Evolutionary conservation across 208 protist species (phyloP).

Genomic region (Leishmania martiniquensis): DNA sequence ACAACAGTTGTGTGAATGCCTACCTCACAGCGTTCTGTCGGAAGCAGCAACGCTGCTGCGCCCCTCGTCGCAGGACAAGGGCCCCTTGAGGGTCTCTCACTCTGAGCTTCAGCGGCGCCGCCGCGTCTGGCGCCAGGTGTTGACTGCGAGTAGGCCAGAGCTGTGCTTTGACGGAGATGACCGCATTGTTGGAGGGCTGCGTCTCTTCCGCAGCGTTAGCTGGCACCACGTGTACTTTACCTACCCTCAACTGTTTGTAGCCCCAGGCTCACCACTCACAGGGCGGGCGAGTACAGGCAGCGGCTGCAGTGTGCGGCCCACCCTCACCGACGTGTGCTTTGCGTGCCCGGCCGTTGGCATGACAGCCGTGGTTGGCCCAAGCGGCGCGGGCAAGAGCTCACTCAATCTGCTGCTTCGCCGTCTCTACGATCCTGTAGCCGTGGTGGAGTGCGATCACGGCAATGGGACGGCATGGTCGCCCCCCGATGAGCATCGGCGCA

Average conservation of each 20-base stretch:
- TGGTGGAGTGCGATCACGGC: constrained; percentile 2
- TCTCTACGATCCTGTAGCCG: constrained; percentile 66
- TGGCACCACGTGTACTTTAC: constrained; percentile 68
- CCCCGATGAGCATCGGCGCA: not conserved
- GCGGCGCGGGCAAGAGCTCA: constrained; percentile 86
- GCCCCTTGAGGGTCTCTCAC: not conserved
- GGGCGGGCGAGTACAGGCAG: not conserved
- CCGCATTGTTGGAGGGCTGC: constrained; percentile 53
- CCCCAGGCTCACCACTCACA: not conserved
- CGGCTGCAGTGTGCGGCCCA: constrained; percentile 8
- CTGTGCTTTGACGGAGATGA: constrained; percentile 45
- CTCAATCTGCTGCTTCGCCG: constrained; percentile 66
- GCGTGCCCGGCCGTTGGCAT: constrained; percentile 40
- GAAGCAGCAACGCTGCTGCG: not conserved
- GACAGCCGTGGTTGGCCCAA: constrained; percentile 72
- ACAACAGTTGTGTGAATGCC: constrained; percentile 39
- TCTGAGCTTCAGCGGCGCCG: constrained; percentile 21
- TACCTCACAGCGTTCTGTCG: constrained; percentile 24
- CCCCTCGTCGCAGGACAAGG: not conserved
- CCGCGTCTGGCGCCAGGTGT: constrained; percentile 19
- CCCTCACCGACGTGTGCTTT: constrained; percentile 27
- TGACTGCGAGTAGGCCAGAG: constrained; percentile 4
- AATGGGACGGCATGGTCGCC: not conserved
- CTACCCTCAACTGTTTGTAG: constrained; percentile 55
- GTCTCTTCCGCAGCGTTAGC: constrained; percentile 35